Evolutionary conservation across 73 alveolate genomes (phyloP).

Genomic region (Tetrahymena thermophila): DNA sequence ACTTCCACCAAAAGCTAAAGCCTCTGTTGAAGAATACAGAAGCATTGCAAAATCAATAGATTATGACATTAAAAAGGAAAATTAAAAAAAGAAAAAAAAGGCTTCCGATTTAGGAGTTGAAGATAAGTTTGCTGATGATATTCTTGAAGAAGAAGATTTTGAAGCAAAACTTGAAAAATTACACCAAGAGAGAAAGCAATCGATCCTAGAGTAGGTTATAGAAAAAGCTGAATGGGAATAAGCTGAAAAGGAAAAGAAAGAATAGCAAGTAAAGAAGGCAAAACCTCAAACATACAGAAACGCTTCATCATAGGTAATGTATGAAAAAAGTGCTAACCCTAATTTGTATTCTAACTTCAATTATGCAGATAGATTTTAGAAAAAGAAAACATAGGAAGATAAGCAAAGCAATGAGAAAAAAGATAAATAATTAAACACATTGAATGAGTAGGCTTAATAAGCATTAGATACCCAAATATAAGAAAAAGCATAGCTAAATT

Average conservation of each 20-base stretch:
- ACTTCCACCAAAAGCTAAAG: not conserved
- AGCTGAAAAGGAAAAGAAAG: not conserved
- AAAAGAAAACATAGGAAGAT: not conserved
- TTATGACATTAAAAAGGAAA: not conserved
- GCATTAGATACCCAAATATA: not conserved
- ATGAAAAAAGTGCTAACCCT: not conserved
- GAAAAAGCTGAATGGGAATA: not conserved
- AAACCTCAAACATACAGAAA: not conserved
- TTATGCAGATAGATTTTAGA: not conserved
- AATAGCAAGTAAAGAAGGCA: not conserved
- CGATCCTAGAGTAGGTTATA: not conserved
- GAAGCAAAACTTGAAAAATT: not conserved
- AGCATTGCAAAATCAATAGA: not conserved
- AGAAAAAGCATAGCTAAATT: not conserved
- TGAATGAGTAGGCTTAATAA: not conserved
- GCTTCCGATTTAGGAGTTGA: not conserved
- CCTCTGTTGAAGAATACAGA: not conserved
- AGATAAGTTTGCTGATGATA: not conserved
- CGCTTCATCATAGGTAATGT: not conserved
- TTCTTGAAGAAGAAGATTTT: not conserved
- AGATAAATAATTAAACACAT: not conserved
- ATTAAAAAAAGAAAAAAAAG: not conserved
- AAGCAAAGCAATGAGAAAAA: not conserved
- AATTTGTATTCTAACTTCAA: not conserved
- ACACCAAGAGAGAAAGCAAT: not conserved